Base-by-base conservation (phyloP, 2,329 filamentous ascomycete species). In the Sclerotinia subarctica region DNA sequence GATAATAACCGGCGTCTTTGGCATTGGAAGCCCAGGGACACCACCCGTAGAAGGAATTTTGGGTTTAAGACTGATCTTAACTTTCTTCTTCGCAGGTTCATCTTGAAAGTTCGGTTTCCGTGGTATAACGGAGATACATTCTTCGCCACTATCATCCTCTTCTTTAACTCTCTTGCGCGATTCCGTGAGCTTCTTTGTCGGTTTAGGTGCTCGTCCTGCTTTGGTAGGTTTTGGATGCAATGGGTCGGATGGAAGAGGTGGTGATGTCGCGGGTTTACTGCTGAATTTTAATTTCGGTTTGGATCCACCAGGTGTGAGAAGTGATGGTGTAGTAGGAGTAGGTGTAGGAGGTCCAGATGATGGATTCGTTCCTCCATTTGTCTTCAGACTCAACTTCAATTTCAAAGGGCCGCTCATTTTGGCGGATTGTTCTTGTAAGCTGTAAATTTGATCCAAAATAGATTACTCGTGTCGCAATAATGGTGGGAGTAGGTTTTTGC, bases 161-260 rank as follows among this genome's bases (percentile, higher is more conserved):
- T 86, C 83, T 70, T 84, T 83, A n/a, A 81, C 78, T 49, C 86
- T 84, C 79, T 90, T 90, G 64, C 75, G 72, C 44, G 88, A 89
- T 70, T 85, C 83, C 64, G 84, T 78, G 59, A 85, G 77, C 73
- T 86, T 86, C 60, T 84, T 82, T 11, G 84, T 86, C 7, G 87
- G 86, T 72, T 87, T 89, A 19, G 85, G 80, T 35, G 85, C 81
- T 56, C 86, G 80, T 17, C 86, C 86, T 19, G 86, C 84, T 74
- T 90, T 89, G 2, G 85, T 88, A 75, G 84, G 88, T 51, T 73
- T 77, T 42, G 70, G 71, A 68, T 68, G 72, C 42, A 73, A 65
- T 6, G 72, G 62, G 29, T 71, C 67, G 11, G 70, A 58, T 44
- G 67, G 58, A 35, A 70, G 68, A 64, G 66, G 65, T 56, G 69